Evolutionary conservation across 2,329 filamentous ascomycete genomes (phyloP), one percentile per base, ranked within the genome.

Genomic region (Apiospora marii): DNA sequence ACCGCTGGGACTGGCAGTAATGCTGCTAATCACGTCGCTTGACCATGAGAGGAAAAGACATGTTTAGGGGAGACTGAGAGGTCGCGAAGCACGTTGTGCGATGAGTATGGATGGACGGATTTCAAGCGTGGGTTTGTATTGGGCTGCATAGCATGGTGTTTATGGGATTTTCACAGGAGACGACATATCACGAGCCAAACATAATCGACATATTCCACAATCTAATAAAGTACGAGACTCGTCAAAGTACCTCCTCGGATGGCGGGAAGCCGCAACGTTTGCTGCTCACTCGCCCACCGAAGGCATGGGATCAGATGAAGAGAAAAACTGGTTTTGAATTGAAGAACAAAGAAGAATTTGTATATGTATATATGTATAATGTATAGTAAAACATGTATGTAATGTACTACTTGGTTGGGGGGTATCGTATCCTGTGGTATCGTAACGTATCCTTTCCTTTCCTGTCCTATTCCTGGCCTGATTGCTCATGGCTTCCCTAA

Each of bases 121-220:
- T 4, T 13, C 24, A n/a, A 48, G 12, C 44, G 5, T 27, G 24
- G 22, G 8, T 7, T 41, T 64, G 37, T 41, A 41, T n/a, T 64
- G 34, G 34, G 58, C 58, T 41, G 58, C 58, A 64, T 64, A 64
- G 58, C 58, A 64, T 41, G 58, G 58, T 37, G 58, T 64, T 64
- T 64, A 41, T 34, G 16, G 58, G 19, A 8, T 22, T 13, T 12
- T 13, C 6, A 41, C 8, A n/a, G 3, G 30, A 37, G 34, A 41
- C 19, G 30, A 2, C 24, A 13, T 6, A 27, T 24, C 48, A 24
- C n/a, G 48, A 12, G 8, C 8, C 37, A 37, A 13, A 13, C 22
- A 51, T 51, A 51, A 51, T 51, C 48, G 12, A 51, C 6, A 16
- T 48, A 22, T 5, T 12, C n/a, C n/a, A 22, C 48, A 24, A 14